These are phyloP conservation scores for Petrea volubilis DNA, from an alignment of 257 asterid species.

Conservation along the genomic window DNA sequence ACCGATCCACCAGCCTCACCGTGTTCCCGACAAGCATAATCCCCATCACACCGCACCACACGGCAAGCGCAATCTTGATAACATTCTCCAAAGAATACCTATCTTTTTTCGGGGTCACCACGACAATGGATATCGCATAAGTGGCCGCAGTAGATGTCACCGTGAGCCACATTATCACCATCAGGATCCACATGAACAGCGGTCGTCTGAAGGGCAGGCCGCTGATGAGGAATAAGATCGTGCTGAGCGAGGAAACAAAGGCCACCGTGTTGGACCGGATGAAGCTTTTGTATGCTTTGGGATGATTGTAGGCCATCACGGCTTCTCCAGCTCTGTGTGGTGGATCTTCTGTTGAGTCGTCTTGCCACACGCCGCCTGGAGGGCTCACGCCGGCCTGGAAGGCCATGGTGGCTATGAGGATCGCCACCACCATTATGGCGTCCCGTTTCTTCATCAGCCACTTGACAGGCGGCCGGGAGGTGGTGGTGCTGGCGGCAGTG, in stretches of 20 bases:
- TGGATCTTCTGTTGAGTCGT: not conserved
- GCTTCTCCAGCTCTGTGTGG: slow-evolving; percentile 47
- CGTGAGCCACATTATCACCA: slow-evolving; percentile 61
- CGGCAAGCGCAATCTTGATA: slow-evolving; percentile 11
- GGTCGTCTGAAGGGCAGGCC: slow-evolving; percentile 49
- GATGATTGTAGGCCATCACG: slow-evolving; percentile 42
- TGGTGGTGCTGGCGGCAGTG: not conserved
- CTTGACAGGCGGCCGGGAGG: slow-evolving; percentile 24
- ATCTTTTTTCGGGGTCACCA: slow-evolving; percentile 34
- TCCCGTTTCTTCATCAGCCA: slow-evolving; percentile 40
- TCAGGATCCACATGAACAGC: slow-evolving; percentile 47
- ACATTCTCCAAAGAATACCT: slow-evolving; percentile 26
- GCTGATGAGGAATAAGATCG: slow-evolving; percentile 53
- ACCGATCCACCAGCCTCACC: slow-evolving; percentile 26
- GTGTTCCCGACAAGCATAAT: slow-evolving; percentile 47
- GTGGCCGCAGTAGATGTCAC: slow-evolving; percentile 42
- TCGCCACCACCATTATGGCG: slow-evolving; percentile 45
- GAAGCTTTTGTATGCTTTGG: slow-evolving; percentile 25
- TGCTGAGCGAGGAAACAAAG: slow-evolving; percentile 55
- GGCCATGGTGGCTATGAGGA: slow-evolving; percentile 49
- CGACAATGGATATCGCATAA: slow-evolving; percentile 35
- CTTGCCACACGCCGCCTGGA: slow-evolving; percentile 48
- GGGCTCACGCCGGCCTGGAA: slow-evolving; percentile 42
- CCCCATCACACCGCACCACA: slow-evolving; percentile 48
- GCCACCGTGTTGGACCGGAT: slow-evolving; percentile 42